A percentile compares a stretch with the other conserved stretches of the same genome.
These are phyloP conservation scores for Mycena floridula DNA, from an alignment of 768 basidiomycete genomes.

Conservation along the genomic window DNA sequence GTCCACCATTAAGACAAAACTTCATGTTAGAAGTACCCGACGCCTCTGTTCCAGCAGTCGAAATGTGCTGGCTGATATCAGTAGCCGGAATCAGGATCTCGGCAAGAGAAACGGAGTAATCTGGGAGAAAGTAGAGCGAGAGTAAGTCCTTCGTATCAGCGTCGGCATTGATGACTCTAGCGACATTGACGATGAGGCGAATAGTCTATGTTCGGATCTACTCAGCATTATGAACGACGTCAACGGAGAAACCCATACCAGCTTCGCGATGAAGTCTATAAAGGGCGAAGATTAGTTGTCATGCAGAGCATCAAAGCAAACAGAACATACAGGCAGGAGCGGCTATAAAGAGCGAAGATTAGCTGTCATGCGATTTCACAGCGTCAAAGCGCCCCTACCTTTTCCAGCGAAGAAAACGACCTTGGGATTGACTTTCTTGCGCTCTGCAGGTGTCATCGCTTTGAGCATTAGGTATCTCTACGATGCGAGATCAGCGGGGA, in stretches of 20 bases:
- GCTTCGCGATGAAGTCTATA: conserved; percentile 85
- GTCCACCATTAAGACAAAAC: conserved; percentile 87
- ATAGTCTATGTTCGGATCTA: conserved; percentile 53
- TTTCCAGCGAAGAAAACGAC: conserved; percentile 98
- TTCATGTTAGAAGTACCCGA: conserved; percentile 83
- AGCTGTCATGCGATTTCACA: no score
- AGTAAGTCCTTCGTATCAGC: conserved; percentile 85
- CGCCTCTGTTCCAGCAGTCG: conserved; percentile 93
- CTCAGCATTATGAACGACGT: not conserved
- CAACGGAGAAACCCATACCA: conserved; percentile 31
- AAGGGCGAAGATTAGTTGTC: conserved; percentile 8
- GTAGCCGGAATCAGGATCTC: conserved; percentile 87
- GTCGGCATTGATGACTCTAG: conserved; percentile 74
- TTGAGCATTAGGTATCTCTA: conserved; percentile 83
- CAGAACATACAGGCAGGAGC: conserved; percentile 75
- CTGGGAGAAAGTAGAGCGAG: conserved; percentile 90
- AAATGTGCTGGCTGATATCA: conserved; percentile 95
- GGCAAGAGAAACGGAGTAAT: conserved; percentile 84
- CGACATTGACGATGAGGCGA: conserved; percentile 89
- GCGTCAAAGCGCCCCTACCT: conserved; percentile 4
- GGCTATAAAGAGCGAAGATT: conserved; percentile 36
- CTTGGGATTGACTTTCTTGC: conserved; percentile 76
- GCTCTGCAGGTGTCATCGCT: conserved; percentile 67
- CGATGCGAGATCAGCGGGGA: not conserved
- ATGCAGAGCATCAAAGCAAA: not conserved